Conservation (phyloP, 23 red algal genomes). For the Cyanidiococcus yangmingshanensis region DNA sequence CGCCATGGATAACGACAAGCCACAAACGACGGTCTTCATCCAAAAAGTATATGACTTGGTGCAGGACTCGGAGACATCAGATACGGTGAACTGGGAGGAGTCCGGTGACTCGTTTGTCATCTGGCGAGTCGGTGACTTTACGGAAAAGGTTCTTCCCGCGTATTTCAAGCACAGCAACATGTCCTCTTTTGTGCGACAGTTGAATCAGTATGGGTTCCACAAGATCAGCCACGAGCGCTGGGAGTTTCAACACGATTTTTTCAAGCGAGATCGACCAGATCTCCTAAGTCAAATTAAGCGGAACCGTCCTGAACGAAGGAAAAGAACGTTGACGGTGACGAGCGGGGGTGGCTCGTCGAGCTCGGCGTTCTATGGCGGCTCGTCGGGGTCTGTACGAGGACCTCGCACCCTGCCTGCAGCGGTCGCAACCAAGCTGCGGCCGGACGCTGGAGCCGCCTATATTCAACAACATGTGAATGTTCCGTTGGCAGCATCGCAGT, state of each 20-base stretch:
- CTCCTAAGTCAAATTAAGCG: slow-evolving; percentile 25
- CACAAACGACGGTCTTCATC: slow-evolving; percentile 32
- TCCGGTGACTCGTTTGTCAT: slow-evolving; percentile 36
- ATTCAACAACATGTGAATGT: slow-evolving; percentile 5
- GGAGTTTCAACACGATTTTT: slow-evolving; percentile 41
- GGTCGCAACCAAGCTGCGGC: neutral
- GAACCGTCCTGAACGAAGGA: neutral
- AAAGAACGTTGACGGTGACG: neutral
- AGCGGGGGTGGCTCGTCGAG: neutral
- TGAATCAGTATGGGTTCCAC: slow-evolving; percentile 65
- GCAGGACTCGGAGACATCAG: slow-evolving; percentile 22
- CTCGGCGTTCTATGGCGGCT: neutral
- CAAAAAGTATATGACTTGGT: slow-evolving; percentile 44
- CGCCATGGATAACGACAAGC: neutral
- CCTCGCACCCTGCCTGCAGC: neutral
- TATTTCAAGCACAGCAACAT: slow-evolving; percentile 67
- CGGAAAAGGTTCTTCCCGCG: slow-evolving; percentile 28
- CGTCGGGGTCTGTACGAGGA: neutral
- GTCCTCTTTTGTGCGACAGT: slow-evolving; percentile 44
- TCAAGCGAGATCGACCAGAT: slow-evolving; percentile 29
- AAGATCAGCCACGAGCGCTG: slow-evolving; percentile 46
- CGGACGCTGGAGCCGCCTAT: neutral
- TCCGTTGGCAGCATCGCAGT: slow-evolving; percentile 1
- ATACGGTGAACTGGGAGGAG: slow-evolving; percentile 26
- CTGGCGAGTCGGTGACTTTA: slow-evolving; percentile 26